A percentile compares a stretch with the other conserved stretches of the same genome.
These are phyloP conservation scores for Penicillium mononematosum DNA, from an alignment of 495 filamentous ascomycete genomes.

Conservation along the genomic window DNA sequence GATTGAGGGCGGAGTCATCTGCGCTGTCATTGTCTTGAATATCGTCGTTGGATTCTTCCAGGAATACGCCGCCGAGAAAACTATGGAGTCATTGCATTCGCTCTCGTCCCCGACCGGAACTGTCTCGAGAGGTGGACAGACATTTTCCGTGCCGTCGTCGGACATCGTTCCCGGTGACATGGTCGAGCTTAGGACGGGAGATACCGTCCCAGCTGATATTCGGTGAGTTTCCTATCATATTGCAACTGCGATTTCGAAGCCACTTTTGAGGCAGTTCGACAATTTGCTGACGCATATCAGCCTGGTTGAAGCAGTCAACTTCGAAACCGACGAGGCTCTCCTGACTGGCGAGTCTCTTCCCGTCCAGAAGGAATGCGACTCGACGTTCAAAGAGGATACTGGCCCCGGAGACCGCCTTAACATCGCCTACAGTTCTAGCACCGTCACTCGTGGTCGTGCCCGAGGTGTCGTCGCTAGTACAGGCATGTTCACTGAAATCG, in stretches of 20 bases:
- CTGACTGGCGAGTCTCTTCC: slow-evolving; percentile 67
- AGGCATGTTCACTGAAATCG: slow-evolving; percentile 63
- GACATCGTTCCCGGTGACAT: slow-evolving; percentile 62
- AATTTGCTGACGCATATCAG: slow-evolving; percentile 7
- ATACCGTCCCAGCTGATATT: slow-evolving; percentile 72
- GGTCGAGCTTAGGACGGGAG: slow-evolving; percentile 71
- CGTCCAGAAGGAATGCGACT: slow-evolving; percentile 52
- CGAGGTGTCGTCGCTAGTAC: slow-evolving; percentile 69
- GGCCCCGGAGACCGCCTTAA: slow-evolving; percentile 61
- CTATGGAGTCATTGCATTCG: slow-evolving; percentile 63
- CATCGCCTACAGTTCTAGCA: slow-evolving; percentile 51
- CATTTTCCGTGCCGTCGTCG: slow-evolving; percentile 46
- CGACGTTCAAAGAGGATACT: slow-evolving; percentile 73
- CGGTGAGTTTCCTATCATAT: slow-evolving; percentile 49
- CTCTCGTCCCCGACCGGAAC: slow-evolving; percentile 57
- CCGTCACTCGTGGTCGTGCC: slow-evolving; percentile 77
- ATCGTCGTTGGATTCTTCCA: slow-evolving; percentile 65
- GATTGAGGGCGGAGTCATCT: slow-evolving; percentile 67
- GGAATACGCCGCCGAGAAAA: slow-evolving; percentile 68
- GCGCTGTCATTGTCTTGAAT: slow-evolving; percentile 63
- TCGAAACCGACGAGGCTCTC: slow-evolving; percentile 68
- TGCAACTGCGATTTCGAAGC: neutral
- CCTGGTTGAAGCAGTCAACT: slow-evolving; percentile 55
- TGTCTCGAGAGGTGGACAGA: slow-evolving; percentile 49
- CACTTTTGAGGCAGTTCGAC: slow-evolving; percentile 42